Percentiles rank a stretch among this genome's conserved stretches.
phyloP scores from a whole-genome alignment of 139 green algal genomes.

The Auxenochlorella protothecoides region DNA sequence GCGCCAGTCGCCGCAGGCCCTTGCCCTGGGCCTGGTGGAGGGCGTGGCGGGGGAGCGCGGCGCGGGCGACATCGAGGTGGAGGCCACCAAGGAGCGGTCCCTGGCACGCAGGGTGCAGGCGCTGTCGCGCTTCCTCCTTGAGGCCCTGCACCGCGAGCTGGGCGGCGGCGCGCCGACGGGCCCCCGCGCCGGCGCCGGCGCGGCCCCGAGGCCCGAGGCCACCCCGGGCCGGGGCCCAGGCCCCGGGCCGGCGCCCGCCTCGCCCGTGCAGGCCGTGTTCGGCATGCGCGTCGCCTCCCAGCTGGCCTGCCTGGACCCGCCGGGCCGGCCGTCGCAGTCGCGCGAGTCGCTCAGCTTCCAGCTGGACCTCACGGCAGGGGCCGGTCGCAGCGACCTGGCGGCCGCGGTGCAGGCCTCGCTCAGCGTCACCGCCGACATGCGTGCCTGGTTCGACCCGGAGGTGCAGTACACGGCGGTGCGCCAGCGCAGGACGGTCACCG shows the following conservation, averaged over 20 bases:
- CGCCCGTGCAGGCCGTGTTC: conserved; percentile 26
- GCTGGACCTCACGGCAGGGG: conserved; percentile 38
- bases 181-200: neutral
- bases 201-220: neutral
- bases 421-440: conserved; percentile 36
- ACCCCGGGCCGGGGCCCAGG: neutral
- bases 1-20: conserved; percentile 64
- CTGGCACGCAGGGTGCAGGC: conserved; percentile 57
- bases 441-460: conserved; percentile 75
- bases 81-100: conserved; percentile 38
- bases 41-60: conserved; percentile 28
- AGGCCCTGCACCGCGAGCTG: conserved; percentile 67
- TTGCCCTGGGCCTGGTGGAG: conserved; percentile 73
- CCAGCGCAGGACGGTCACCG: conserved; percentile 41
- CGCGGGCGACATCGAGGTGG: conserved; percentile 14
- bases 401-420: neutral
- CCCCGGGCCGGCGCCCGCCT: neutral
- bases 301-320: conserved; percentile 31
- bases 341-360: conserved; percentile 27
- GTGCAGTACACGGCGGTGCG: conserved; percentile 60
- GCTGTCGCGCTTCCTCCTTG: conserved; percentile 78
- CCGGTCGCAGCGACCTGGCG: neutral
- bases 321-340: conserved; percentile 5
- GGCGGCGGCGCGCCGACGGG: neutral
- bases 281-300: conserved; percentile 32